Conservation (phyloP, 129 eudicot species). For the Heracleum sosnowskyi region DNA sequence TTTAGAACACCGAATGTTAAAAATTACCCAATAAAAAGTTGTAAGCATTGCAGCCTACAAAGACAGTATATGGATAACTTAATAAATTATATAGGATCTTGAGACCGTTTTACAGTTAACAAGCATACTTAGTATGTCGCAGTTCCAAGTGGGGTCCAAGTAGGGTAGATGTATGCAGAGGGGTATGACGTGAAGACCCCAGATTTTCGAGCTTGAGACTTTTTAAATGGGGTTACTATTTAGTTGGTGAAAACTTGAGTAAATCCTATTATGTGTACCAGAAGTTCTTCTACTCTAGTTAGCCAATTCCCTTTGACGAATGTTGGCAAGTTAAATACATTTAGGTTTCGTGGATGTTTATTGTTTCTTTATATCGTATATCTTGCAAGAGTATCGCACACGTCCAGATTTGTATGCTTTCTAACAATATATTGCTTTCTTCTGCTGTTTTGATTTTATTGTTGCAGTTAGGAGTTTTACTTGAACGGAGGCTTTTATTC, state of each 20-base stretch:
- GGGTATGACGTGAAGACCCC: background rate
- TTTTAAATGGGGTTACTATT: background rate
- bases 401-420: background rate
- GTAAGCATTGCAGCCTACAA: background rate
- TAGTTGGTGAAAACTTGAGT: background rate
- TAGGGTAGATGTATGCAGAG: background rate
- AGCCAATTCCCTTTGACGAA: background rate
- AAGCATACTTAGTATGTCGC: background rate
- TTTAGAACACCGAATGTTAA: background rate
- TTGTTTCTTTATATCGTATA: background rate
- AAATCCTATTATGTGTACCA: background rate
- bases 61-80: background rate
- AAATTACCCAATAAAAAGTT: background rate
- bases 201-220: background rate
- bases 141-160: background rate
- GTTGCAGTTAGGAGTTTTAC: conserved; percentile 67
- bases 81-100: background rate
- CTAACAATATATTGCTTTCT: background rate
- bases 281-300: background rate
- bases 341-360: background rate
- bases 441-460: conserved; percentile 11
- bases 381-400: background rate
- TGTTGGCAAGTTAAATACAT: background rate
- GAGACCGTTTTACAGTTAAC: background rate
- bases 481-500: conserved; percentile 68